Conservation (phyloP, 163 green algal genomes). For the Chloroidium sp. region DNA sequence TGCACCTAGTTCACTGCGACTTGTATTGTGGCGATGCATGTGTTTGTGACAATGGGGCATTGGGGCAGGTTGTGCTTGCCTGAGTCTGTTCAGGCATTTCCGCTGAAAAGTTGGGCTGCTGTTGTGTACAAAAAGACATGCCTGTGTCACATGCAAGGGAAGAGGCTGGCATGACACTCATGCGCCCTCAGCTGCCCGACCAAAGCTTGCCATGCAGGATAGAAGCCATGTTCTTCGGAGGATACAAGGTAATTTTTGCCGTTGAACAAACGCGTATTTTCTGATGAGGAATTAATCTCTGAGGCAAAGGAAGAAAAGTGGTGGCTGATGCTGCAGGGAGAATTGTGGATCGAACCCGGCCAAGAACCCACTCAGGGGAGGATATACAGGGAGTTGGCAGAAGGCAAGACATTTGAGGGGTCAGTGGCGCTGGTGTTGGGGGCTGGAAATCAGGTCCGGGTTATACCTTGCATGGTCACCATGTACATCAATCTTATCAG, state of each 20-base stretch:
- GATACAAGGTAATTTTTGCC: constrained; percentile 15
- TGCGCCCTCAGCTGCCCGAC: too few relatives aligned
- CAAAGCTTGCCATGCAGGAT: constrained; percentile 1
- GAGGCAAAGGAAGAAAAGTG: too few relatives aligned
- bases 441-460: constrained; percentile 50
- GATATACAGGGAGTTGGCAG: constrained; percentile 38
- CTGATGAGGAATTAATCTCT: too few relatives aligned
- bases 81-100: neutral
- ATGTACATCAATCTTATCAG: neutral
- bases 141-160: neutral
- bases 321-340: constrained; percentile 16
- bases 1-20: neutral
- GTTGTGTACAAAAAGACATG: neutral
- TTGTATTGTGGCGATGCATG: neutral
- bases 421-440: constrained; percentile 59
- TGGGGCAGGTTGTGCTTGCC: neutral
- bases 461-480: neutral
- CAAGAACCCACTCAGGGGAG: constrained; percentile 42
- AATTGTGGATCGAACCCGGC: constrained; percentile 69
- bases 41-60: neutral
- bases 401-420: constrained; percentile 6
- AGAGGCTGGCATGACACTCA: too few relatives aligned
- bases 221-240: constrained; percentile 46
- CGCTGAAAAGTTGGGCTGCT: neutral
- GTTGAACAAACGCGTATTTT: too few relatives aligned